Evolutionary conservation across 371 early-diverging fungal genomes (phyloP).

Genomic region (Mucor circinelloides): DNA sequence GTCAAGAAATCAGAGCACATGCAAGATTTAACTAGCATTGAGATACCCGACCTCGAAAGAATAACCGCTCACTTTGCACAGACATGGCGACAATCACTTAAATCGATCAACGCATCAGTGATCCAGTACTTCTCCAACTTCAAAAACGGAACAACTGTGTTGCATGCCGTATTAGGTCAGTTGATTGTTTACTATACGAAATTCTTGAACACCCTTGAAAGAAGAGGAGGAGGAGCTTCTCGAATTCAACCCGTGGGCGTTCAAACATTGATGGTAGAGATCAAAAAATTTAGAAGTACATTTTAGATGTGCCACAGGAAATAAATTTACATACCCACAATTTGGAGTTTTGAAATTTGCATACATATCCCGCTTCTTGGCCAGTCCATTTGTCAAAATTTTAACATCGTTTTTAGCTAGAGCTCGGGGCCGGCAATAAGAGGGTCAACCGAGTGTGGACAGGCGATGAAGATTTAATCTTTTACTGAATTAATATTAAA

Average conservation of each 20-base stretch:
- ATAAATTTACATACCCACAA: constrained; percentile 6
- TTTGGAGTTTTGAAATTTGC: not conserved
- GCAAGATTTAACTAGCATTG: constrained; percentile 2
- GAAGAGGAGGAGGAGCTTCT: constrained; percentile 46
- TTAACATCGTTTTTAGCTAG: constrained; percentile 34
- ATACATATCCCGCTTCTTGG: not conserved
- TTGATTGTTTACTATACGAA: constrained; percentile 87
- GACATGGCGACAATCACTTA: constrained; percentile 78
- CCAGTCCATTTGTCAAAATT: not conserved
- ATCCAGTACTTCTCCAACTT: constrained; percentile 91
- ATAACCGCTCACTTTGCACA: constrained; percentile 76
- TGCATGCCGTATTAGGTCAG: constrained; percentile 86
- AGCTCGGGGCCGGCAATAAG: constrained; percentile 31
- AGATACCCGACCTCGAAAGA: constrained; percentile 54
- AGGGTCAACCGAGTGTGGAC: constrained; percentile 28
- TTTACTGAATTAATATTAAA: not conserved
- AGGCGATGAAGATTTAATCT: constrained; percentile 27
- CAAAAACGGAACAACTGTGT: constrained; percentile 84
- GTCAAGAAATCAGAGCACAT: constrained; percentile 68
- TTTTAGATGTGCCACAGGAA: constrained; percentile 43
- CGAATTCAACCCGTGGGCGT: constrained; percentile 83
- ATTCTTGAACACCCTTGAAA: constrained; percentile 78
- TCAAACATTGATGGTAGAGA: constrained; percentile 92
- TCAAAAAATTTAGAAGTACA: constrained; percentile 82
- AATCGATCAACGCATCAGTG: constrained; percentile 78